Base-by-base conservation (phyloP, 2,329 filamentous ascomycete genomes). In the Tolypocladium tundrense region DNA sequence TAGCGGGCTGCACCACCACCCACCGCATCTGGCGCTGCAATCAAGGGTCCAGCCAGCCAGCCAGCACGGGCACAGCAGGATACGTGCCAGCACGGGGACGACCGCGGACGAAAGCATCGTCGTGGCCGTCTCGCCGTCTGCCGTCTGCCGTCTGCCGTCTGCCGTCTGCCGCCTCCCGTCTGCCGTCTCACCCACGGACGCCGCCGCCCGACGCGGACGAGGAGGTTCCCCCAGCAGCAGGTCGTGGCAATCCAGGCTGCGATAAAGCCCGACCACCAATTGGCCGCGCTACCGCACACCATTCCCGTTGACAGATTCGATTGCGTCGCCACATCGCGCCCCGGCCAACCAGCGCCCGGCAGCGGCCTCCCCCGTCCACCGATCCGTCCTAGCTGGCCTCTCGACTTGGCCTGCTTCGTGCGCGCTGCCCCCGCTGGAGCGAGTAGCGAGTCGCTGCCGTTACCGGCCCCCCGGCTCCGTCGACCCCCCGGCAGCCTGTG, bases 251-350 rank as follows among this genome's bases (percentile, higher is more conserved):
- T 39, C 37, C 37, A 6, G 27, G 21, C 41, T 9, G 31, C 10
- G 45, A 42, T 45, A 33, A 55, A 42, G 45, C 19, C 21, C 14
- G 42, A 7, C 10, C 21, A 13, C 52, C 40, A n/a, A 33, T 16
- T 58, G 45, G 41, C 24, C 24, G 45, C 45, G 24, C 41, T 43
- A 43, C 41, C 41, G 41, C 41, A 19, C 1, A 19, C 19, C 41
- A 43, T 21, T 43, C 41, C 35, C 19, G 24, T 55, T 58, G 57
- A 42, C 57, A 58, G 57, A 58, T 58, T 58, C 57, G 53, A 58
- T 58, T 58, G 53, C 57, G 53, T 58, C 53, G 53, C 53, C 53
- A 31, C 39, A 50, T 43, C 19, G 5, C 35, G 27, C 41, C 27
- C 3, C 24, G 24, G 57, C 57, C 52, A 58, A 58, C 55, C 33